Evolutionary conservation across 2,329 filamentous ascomycete species (phyloP).

Genomic region (Trichoderma citrinoviride): DNA sequence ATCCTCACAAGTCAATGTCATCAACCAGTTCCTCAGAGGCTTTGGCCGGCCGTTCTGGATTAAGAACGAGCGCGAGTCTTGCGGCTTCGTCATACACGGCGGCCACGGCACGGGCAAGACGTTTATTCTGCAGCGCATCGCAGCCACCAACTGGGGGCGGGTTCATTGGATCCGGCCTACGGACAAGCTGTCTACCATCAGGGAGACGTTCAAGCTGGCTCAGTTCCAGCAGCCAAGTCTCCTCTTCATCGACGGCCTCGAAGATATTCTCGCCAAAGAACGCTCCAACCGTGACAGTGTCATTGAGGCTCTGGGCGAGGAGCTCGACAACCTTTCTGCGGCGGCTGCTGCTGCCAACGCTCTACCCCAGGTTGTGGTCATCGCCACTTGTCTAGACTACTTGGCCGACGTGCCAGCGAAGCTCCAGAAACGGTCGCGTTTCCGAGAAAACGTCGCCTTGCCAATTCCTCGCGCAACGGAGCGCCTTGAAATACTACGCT

Average conservation of each 20-base stretch:
- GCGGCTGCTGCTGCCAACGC: slow-evolving; percentile 38
- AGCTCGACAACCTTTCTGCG: slow-evolving; percentile 54
- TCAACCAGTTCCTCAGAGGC: slow-evolving; percentile 64
- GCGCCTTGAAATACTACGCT: slow-evolving; percentile 70
- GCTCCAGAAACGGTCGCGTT: slow-evolving; percentile 62
- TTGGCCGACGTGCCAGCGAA: slow-evolving; percentile 68
- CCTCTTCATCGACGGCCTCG: slow-evolving; percentile 75
- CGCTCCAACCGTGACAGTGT: slow-evolving; percentile 49
- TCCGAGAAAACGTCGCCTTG: slow-evolving; percentile 67
- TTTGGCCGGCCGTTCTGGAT: slow-evolving; percentile 45
- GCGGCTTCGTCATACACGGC: slow-evolving; percentile 73
- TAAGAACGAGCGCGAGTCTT: slow-evolving; percentile 39
- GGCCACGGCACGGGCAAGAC: slow-evolving; percentile 83
- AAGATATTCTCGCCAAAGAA: slow-evolving; percentile 64
- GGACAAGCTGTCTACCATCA: slow-evolving; percentile 58
- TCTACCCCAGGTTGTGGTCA: slow-evolving; percentile 63
- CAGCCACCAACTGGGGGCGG: slow-evolving; percentile 66
- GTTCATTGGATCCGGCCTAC: slow-evolving; percentile 60
- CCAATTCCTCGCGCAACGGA: slow-evolving; percentile 71
- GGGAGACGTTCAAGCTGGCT: slow-evolving; percentile 68
- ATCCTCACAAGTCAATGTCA: slow-evolving; percentile 56
- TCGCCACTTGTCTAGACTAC: slow-evolving; percentile 71
- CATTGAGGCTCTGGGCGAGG: slow-evolving; percentile 50
- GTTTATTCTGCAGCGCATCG: slow-evolving; percentile 66
- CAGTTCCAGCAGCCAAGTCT: slow-evolving; percentile 68